Evolutionary conservation across 768 basidiomycete genomes (phyloP).

Genomic region (Xanthoconium purpureum): DNA sequence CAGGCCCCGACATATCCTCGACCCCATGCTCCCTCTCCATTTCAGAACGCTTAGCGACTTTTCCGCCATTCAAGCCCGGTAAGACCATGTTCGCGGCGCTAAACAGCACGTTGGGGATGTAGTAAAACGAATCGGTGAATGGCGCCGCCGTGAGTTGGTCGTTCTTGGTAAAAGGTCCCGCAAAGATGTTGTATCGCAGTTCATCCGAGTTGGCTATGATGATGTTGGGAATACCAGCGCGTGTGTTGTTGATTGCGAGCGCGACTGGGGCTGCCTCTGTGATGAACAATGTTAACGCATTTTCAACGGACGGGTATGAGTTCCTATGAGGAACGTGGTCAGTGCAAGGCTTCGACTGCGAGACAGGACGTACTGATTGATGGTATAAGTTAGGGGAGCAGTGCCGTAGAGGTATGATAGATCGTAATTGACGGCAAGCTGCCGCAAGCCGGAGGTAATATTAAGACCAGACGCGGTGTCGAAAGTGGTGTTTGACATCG

Average conservation of each 20-base stretch:
- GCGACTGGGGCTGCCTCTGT: conserved; percentile 52
- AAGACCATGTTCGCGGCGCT: conserved; percentile 53
- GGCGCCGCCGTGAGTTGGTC: conserved; percentile 77
- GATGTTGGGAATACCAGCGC: conserved; percentile 56
- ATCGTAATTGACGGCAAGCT: conserved; percentile 57
- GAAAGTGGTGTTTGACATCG: conserved; percentile 48
- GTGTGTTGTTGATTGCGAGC: conserved; percentile 60
- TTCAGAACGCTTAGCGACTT: conserved; percentile 16
- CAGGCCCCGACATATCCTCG: conserved; percentile 49
- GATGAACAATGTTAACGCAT: conserved; percentile 57
- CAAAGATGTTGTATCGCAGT: conserved; percentile 63
- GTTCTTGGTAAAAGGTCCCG: conserved; percentile 73
- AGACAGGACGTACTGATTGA: conserved; percentile 46
- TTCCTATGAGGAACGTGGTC: conserved; percentile 34
- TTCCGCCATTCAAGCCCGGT: conserved; percentile 47
- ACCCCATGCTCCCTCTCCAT: conserved; percentile 26
- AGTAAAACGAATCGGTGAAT: conserved; percentile 63
- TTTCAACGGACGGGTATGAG: conserved; percentile 60
- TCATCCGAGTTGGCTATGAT: conserved; percentile 64
- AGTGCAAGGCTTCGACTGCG: neutral
- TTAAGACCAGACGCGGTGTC: conserved; percentile 53
- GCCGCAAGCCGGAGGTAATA: conserved; percentile 55
- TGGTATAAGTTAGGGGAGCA: conserved; percentile 73
- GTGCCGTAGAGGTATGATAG: conserved; percentile 62
- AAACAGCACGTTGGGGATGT: conserved; percentile 52